phyloP scores from a whole-genome alignment of 2,329 filamentous ascomycete genomes.

The Calonectria crousiana region DNA sequence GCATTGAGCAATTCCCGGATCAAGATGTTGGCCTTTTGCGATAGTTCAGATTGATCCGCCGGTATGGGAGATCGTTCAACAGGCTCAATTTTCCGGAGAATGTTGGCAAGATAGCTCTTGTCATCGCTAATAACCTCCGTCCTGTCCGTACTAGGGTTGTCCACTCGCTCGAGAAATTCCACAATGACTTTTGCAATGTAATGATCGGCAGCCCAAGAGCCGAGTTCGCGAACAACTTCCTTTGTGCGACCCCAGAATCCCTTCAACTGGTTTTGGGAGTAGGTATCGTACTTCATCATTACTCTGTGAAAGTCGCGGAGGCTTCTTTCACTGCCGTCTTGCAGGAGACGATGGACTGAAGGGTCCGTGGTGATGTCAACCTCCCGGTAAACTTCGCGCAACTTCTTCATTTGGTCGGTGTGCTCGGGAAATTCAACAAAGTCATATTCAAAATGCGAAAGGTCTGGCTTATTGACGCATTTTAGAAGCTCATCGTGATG shows the following conservation, averaged over 20 bases:
- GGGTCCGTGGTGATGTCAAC: slow-evolving; percentile 74
- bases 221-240: slow-evolving; percentile 69
- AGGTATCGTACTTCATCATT: slow-evolving; percentile 61
- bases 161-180: slow-evolving; percentile 44
- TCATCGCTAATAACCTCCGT: slow-evolving; percentile 62
- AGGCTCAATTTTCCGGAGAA: slow-evolving; percentile 51
- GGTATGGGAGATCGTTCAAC: slow-evolving; percentile 26
- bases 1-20: slow-evolving; percentile 62
- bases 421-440: slow-evolving; percentile 16
- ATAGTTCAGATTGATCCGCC: slow-evolving; percentile 51
- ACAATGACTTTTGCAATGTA: slow-evolving; percentile 68
- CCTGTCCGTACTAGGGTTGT: slow-evolving; percentile 41
- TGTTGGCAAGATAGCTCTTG: slow-evolving; percentile 65
- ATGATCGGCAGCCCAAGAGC: slow-evolving; percentile 76
- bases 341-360: slow-evolving; percentile 61
- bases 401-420: slow-evolving; percentile 55
- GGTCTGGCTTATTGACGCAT: slow-evolving; percentile 74
- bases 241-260: slow-evolving; percentile 63
- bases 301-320: slow-evolving; percentile 52
- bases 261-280: slow-evolving; percentile 66
- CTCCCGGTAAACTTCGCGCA: slow-evolving; percentile 54
- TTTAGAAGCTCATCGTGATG: slow-evolving; percentile 78
- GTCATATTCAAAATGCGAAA: slow-evolving; percentile 55
- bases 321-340: slow-evolving; percentile 56
- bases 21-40: slow-evolving; percentile 69